Conservation (phyloP, 345 rosid genomes). For the Salix arbutifolia region DNA sequence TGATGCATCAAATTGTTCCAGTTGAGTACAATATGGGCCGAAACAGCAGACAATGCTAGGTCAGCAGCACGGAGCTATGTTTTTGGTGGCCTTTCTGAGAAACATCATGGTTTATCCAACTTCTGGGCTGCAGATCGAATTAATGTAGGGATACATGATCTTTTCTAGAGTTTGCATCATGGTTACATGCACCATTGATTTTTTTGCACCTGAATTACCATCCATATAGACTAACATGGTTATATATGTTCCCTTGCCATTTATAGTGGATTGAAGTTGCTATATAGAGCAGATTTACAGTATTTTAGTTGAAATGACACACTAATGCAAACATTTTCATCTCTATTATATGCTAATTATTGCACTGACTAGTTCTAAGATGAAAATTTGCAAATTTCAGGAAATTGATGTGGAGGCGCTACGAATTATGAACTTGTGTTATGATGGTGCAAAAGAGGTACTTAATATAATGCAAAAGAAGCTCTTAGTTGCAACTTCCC, state of each 20-base stretch:
- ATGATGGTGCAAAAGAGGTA: constrained; percentile 84
- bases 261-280: not conserved
- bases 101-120: constrained; percentile 66
- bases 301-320: too few species aligned
- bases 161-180: not conserved
- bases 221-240: not conserved
- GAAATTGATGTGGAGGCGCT: constrained; percentile 79
- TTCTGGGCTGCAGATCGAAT: constrained; percentile 83
- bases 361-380: not conserved
- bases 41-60: constrained; percentile 87
- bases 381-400: constrained; percentile 35
- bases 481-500: not conserved
- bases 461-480: not conserved
- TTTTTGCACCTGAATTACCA: not conserved
- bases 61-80: constrained; percentile 81
- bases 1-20: constrained; percentile 31
- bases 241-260: not conserved
- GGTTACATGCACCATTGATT: not conserved
- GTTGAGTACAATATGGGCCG: constrained; percentile 98
- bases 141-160: constrained; percentile 44
- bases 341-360: not conserved
- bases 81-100: constrained; percentile 86
- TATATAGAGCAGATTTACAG: too few species aligned
- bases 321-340: not conserved
- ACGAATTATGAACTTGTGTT: constrained; percentile 58